Conservation (phyloP, 1,284 basidiomycete species). For the Ganoderma boninense region DNA sequence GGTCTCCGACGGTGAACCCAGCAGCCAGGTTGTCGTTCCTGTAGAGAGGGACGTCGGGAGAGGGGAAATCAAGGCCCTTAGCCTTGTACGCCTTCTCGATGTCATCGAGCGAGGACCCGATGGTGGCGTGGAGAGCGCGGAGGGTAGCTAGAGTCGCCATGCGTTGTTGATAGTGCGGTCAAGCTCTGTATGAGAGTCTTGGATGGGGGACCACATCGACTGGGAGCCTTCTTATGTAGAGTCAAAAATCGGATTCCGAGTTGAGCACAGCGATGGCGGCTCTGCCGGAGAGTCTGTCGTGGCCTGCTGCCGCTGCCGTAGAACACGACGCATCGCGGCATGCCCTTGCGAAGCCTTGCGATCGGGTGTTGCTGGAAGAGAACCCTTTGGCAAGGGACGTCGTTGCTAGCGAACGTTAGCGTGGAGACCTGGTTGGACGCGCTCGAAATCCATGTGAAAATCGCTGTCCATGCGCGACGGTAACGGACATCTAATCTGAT, state of each 20-base stretch:
- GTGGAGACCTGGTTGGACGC: background rate
- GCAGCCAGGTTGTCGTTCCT: background rate
- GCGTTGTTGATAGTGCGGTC: background rate
- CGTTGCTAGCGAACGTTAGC: background rate
- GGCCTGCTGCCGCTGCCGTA: background rate
- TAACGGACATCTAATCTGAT: constrained; percentile 1
- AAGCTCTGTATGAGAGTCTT: background rate
- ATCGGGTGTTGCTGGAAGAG: background rate
- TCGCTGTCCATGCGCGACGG: background rate
- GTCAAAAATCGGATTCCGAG: background rate
- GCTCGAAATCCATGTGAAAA: background rate
- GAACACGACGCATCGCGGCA: background rate
- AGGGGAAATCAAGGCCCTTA: constrained; percentile 7
- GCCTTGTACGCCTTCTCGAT: constrained; percentile 63
- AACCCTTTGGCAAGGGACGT: background rate
- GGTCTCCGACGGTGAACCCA: background rate
- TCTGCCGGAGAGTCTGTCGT: background rate
- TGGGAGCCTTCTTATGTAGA: background rate
- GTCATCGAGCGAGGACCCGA: constrained; percentile 69
- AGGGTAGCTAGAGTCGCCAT: constrained; percentile 63
- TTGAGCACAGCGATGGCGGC: background rate
- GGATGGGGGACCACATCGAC: too few relatives aligned
- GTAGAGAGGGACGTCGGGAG: constrained; percentile 6
- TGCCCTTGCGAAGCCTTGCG: background rate
- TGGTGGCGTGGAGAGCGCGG: constrained; percentile 65